Conservation (phyloP, 2,329 filamentous ascomycete species). For the Cladosporium cucumerinum region DNA sequence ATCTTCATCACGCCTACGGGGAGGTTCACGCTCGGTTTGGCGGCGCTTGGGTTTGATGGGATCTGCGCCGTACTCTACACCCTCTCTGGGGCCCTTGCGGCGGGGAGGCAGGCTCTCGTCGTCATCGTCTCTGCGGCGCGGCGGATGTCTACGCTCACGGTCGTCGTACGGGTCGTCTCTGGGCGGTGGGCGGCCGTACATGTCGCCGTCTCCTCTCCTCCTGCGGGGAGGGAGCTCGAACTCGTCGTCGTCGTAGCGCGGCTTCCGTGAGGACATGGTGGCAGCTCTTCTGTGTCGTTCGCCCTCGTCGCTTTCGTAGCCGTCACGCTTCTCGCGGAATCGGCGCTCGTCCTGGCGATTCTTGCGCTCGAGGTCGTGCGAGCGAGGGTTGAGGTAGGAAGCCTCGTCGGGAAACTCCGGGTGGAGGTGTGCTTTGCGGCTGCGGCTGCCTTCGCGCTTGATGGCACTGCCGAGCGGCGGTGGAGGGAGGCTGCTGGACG, state of each 20-base stretch:
- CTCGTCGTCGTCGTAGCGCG: constrained; percentile 21
- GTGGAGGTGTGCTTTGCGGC: constrained; percentile 27
- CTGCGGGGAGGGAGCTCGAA: constrained; percentile 6
- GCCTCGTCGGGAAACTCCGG: constrained; percentile 36
- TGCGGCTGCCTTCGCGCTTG: constrained; percentile 33
- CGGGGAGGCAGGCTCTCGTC: constrained; percentile 26
- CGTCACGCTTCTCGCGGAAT: constrained; percentile 36
- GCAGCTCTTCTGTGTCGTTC: constrained; percentile 28
- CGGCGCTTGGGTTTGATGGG: constrained; percentile 17
- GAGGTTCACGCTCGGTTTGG: constrained; percentile 16
- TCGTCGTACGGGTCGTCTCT: constrained; percentile 18
- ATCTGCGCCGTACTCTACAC: constrained; percentile 19
- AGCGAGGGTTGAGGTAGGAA: constrained; percentile 30
- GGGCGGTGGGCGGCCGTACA: constrained; percentile 15
- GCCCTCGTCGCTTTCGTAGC: constrained; percentile 38
- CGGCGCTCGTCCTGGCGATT: constrained; percentile 28
- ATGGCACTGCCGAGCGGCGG: constrained; percentile 35
- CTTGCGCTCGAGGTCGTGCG: constrained; percentile 36
- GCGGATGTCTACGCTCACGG: constrained; percentile 17
- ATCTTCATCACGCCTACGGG: constrained; percentile 19
- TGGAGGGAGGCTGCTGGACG: constrained; percentile 25
- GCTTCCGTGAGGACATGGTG: constrained; percentile 6
- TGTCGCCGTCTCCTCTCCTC: constrained; percentile 8
- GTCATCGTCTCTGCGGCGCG: constrained; percentile 19
- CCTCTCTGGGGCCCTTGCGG: constrained; percentile 21